Evolutionary conservation across 257 asterid species (phyloP).

Genomic region (Solanum appendiculatum): DNA sequence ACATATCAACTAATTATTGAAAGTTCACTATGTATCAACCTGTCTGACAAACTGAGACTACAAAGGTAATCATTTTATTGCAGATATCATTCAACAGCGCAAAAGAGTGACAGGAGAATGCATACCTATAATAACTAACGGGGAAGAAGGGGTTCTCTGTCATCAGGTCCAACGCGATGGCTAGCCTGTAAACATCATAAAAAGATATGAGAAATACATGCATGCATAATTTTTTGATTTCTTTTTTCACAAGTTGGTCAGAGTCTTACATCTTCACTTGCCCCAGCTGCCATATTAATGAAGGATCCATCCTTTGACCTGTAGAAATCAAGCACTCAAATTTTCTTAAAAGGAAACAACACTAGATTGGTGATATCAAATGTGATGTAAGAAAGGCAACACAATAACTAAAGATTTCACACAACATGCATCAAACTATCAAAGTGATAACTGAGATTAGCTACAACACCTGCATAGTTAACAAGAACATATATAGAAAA

Average conservation of each 20-base stretch:
- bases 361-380: neutral
- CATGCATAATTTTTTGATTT: neutral
- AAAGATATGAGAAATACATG: neutral
- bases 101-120: neutral
- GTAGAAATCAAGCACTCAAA: slow-evolving; percentile 13
- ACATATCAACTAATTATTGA: neutral
- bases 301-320: slow-evolving; percentile 73
- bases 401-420: neutral
- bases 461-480: neutral
- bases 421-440: neutral
- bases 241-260: neutral
- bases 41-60: neutral
- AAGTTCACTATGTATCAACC: neutral
- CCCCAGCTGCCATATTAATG: slow-evolving; percentile 83
- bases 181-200: neutral
- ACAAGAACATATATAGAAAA: neutral
- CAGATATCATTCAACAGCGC: neutral
- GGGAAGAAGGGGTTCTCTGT: slow-evolving; percentile 10
- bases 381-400: neutral
- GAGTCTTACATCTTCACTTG: slow-evolving; percentile 65
- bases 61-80: neutral
- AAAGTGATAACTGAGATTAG: neutral
- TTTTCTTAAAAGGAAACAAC: neutral
- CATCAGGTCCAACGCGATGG: slow-evolving; percentile 3
- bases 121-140: slow-evolving; percentile 2